Evolutionary conservation across 1,284 basidiomycete genomes (phyloP).

Genomic region (Heterobasidion occidentale): DNA sequence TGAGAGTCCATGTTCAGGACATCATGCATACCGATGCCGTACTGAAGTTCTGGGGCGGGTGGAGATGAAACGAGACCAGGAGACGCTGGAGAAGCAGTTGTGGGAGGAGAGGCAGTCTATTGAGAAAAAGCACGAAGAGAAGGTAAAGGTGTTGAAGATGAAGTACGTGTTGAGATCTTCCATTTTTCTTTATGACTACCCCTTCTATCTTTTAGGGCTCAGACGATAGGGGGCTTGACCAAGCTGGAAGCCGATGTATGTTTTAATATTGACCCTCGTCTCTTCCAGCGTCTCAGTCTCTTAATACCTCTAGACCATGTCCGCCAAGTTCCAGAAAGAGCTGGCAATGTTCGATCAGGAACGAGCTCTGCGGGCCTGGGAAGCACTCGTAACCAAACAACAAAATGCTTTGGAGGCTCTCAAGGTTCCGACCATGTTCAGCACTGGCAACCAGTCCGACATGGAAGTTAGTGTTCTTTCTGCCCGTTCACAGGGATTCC

Average conservation of each 20-base stretch:
- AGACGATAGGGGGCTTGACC: constrained; percentile 56
- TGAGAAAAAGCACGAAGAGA: constrained; percentile 56
- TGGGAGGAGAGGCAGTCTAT: constrained; percentile 58
- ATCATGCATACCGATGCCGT: neutral
- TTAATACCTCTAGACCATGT: constrained; percentile 39
- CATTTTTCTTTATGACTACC: neutral
- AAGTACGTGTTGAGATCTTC: constrained; percentile 38
- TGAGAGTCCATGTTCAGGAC: constrained; percentile 20
- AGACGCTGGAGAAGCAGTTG: constrained; percentile 52
- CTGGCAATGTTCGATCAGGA: constrained; percentile 57
- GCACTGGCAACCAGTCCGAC: constrained; percentile 36
- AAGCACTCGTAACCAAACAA: constrained; percentile 60
- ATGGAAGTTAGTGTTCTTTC: constrained; percentile 41
- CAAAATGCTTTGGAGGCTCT: constrained; percentile 52
- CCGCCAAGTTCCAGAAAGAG: constrained; percentile 53
- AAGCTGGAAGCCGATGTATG: constrained; percentile 61
- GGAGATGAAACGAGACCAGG: constrained; percentile 58
- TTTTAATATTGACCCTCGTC: neutral
- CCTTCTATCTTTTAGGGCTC: constrained; percentile 35
- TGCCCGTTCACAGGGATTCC: neutral
- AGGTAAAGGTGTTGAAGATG: constrained; percentile 52
- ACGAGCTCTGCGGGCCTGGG: constrained; percentile 64
- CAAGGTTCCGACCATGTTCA: constrained; percentile 64
- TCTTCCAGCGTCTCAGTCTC: neutral
- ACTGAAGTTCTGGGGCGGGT: neutral